A percentile compares a stretch with the other conserved stretches of the same genome.
phyloP scores from a whole-genome alignment of 2,329 filamentous ascomycete genomes.

The Beauveria varroae region DNA sequence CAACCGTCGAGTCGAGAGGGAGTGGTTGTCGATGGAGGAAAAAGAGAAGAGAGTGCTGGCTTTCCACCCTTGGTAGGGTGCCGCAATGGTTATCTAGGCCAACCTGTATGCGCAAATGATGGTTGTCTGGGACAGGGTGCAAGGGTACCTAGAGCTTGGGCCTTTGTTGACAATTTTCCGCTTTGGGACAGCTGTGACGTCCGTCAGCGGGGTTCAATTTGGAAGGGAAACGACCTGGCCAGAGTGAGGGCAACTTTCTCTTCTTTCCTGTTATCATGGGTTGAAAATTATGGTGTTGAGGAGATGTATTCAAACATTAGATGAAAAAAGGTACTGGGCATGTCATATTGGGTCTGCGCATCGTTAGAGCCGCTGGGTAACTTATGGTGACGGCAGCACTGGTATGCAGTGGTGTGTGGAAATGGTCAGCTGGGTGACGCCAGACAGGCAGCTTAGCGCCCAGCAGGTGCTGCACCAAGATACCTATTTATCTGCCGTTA shows the following conservation, averaged over 20 bases:
- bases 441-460: background rate
- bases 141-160: constrained; percentile 22
- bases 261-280: constrained; percentile 18
- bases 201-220: constrained; percentile 15
- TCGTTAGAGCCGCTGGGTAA: background rate
- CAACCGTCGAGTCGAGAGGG: background rate
- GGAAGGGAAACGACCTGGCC: constrained; percentile 8
- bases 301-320: background rate
- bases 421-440: background rate
- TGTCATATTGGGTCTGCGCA: background rate
- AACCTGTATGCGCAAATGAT: constrained; percentile 14
- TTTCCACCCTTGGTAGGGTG: constrained; percentile 6
- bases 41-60: background rate
- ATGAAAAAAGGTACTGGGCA: background rate
- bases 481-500: too few species aligned
- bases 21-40: background rate
- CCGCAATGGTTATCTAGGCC: constrained; percentile 14
- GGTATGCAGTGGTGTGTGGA: constrained; percentile 2
- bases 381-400: background rate
- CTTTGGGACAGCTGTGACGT: constrained; percentile 27
- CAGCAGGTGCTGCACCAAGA: background rate
- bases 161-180: constrained; percentile 35
- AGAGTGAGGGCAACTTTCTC: constrained; percentile 12
- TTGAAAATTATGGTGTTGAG: constrained; percentile 3
- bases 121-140: constrained; percentile 30